Base-by-base conservation (phyloP, 345 rosid species). In the Citrus australasica region DNA sequence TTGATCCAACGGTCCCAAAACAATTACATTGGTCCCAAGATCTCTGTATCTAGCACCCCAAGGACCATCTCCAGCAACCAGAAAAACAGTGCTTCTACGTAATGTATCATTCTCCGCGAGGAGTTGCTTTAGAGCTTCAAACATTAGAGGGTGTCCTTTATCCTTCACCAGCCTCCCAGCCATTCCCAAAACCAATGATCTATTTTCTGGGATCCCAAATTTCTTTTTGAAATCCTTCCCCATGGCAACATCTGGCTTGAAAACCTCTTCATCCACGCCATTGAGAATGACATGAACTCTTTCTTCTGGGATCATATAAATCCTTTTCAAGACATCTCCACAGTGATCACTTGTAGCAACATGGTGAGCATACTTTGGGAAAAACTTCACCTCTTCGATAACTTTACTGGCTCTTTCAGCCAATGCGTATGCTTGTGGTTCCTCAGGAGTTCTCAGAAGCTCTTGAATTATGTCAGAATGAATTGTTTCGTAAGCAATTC, bases 91-190 rank as follows among this genome's bases (percentile, higher is more conserved):
- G 63, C 78, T 84, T 69, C 82, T 82, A 24, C 86, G 88, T 74
- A 91, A 91, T 7, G 69, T 69, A 22, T 73, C 82, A 64, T 89
- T 90, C 77, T 93, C 98, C 32, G 21, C 60, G 19, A 90, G 73
- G 71, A 92, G 84, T 68, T 89, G 94, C 82, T 84, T 92, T 82
- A 93, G 72, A 35, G 96, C 97, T 80, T 92, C 90, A 66, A 88
- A 88, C 81, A 95, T 91, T 67, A 95, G 66, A 1, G 97, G 96
- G 83, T 91, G 94, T 21, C 98, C 95, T 84, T 91, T 95, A 80
- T 92, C 98, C 85, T 83, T 95, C 78, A 95, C 99, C 72, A 93
- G 78, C 86, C 99, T 91, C 83, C 99, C 94, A 14, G 98, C 98
- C 77, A 93, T 79, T 76, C 99, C 99, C 35, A 95, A 35, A 68